Evolutionary conservation across 75 land plant genomes (phyloP).

Genomic region (Adiantum capillusveneris): DNA sequence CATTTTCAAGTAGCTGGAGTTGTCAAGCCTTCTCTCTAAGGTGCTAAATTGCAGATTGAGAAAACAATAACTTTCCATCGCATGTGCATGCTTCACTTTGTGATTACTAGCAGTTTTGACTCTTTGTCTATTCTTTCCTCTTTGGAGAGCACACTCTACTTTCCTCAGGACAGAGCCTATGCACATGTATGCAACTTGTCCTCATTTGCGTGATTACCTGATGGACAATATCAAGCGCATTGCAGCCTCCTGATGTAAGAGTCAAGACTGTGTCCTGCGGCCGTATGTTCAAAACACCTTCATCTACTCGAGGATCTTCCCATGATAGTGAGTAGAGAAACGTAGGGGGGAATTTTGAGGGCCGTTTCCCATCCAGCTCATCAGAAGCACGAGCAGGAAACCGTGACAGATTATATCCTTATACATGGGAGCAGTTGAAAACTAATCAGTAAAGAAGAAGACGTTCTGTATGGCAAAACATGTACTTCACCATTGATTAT

Average conservation of each 20-base stretch:
- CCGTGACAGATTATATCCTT: slow-evolving; percentile 15
- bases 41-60: no score
- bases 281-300: slow-evolving; percentile 21
- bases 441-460: no score
- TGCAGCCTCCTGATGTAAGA: slow-evolving; percentile 40
- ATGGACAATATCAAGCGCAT: slow-evolving; percentile 26
- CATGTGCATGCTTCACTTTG: no score
- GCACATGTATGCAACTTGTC: no score
- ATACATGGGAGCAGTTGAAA: no score
- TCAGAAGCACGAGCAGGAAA: slow-evolving; percentile 36
- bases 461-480: neutral
- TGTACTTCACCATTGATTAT: neutral
- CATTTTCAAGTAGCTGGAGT: no score
- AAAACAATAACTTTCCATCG: no score
- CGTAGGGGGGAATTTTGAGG: slow-evolving; percentile 29
- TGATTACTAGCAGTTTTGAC: no score
- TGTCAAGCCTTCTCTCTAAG: no score
- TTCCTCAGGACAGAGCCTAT: no score
- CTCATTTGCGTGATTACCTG: slow-evolving; percentile 28
- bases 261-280: slow-evolving; percentile 31
- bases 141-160: no score
- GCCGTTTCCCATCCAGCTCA: slow-evolving; percentile 34
- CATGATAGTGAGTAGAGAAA: slow-evolving; percentile 40
- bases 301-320: slow-evolving; percentile 45
- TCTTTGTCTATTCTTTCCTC: no score